These are phyloP conservation scores for Camillea tinctor DNA, from an alignment of 2,329 filamentous ascomycete species.

Conservation along the genomic window DNA sequence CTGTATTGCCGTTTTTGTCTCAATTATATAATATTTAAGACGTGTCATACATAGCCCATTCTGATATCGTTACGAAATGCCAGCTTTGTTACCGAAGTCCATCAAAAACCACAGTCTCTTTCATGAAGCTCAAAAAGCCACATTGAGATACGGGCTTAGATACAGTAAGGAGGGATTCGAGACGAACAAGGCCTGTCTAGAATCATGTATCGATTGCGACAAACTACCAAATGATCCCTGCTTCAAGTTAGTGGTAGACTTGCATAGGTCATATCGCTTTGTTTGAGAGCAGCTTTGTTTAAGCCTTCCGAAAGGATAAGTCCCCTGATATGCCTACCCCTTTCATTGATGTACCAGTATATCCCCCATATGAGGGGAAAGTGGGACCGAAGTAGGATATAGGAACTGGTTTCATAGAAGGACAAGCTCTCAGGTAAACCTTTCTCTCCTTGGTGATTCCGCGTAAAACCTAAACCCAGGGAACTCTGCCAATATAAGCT, in stretches of 20 bases:
- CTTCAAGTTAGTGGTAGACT: neutral
- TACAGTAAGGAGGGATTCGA: neutral
- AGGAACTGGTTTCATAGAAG: too few species aligned
- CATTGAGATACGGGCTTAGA: too few species aligned
- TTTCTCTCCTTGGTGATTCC: neutral
- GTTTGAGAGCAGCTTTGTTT: conserved; percentile 1
- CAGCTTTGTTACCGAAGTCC: too few species aligned
- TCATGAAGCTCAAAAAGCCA: too few species aligned
- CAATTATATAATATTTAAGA: too few species aligned
- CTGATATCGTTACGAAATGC: too few species aligned
- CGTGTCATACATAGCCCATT: too few species aligned
- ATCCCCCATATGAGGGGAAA: conserved; percentile 3
- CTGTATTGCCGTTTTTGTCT: too few species aligned
- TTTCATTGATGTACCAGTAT: conserved; percentile 5
- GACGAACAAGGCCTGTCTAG: neutral
- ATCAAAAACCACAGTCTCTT: too few species aligned
- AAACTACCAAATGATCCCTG: conserved; percentile 1
- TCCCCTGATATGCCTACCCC: conserved; percentile 1
- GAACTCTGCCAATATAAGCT: neutral
- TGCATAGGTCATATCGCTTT: conserved; percentile 2
- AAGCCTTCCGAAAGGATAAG: neutral
- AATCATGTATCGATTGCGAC: neutral
- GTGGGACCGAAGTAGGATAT: neutral
- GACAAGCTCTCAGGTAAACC: neutral
- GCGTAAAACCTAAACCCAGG: neutral